These are phyloP conservation scores for Sicyos baderoa DNA, from an alignment of 306 rosid genomes.

Conservation along the genomic window DNA sequence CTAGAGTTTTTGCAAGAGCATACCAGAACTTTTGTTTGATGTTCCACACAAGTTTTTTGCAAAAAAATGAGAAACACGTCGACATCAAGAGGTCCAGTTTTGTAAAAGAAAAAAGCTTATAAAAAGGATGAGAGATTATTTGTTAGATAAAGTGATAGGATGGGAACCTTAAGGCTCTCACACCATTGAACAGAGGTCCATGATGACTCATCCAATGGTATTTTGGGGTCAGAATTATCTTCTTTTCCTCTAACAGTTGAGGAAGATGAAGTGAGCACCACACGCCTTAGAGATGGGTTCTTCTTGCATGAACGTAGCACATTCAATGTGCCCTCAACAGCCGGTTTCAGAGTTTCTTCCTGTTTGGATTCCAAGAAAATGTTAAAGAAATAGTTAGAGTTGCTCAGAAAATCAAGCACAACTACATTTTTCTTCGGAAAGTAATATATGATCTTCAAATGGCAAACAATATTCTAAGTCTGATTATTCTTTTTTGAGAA, in stretches of 20 bases:
- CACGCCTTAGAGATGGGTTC: constrained; percentile 48
- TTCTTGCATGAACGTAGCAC: constrained; percentile 62
- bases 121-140: not conserved
- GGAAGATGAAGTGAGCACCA: constrained; percentile 80
- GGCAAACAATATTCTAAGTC: not conserved
- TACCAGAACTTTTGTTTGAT: constrained; percentile 57
- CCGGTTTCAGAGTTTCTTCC: constrained; percentile 62
- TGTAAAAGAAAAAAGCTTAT: not conserved
- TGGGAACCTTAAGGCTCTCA: constrained; percentile 43
- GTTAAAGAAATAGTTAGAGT: no score
- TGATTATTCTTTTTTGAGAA: not conserved
- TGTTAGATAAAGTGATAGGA: not conserved
- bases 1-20: constrained; percentile 57
- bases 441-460: not conserved
- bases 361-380: constrained; percentile 16
- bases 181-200: constrained; percentile 67
- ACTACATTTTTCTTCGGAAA: not conserved
- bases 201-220: constrained; percentile 57
- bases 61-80: not conserved
- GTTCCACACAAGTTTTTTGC: not conserved
- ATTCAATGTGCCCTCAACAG: constrained; percentile 65
- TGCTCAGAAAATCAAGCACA: not conserved
- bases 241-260: constrained; percentile 56
- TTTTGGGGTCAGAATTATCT: constrained; percentile 40
- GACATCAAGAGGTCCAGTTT: not conserved